Evolutionary conservation across 139 green algal genomes (phyloP), one percentile per base, ranked within the genome.

Genomic region (Auxenochlorella protothecoides): DNA sequence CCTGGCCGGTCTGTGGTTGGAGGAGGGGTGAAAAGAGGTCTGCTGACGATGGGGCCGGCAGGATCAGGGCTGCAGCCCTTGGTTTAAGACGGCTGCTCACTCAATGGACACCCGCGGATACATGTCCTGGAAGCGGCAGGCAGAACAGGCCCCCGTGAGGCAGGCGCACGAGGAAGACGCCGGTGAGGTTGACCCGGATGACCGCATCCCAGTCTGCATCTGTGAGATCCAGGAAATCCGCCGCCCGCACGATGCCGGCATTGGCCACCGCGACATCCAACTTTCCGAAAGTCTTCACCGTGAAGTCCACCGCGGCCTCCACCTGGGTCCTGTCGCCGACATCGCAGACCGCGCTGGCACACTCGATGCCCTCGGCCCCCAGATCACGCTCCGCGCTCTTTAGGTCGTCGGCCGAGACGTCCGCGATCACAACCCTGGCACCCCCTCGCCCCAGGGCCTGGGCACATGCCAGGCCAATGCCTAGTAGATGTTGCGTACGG

Each of bases 171-270:
- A 96, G 72, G 78, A 96, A 96, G 3, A 89, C 79, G 5, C 89
- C 89, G 77, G 96, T 96, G 2, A 96, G 80, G 79, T 96, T 96
- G 44, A 96, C 87, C 0, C 70, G 63, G 10, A 96, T 79, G 6
- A 96, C 90, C 1, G 74, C 78, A 70, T 93, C 89, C 63, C 85
- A 93, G 71, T 94, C 90, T n/a, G 84, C 74, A 64, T 96, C 90
- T 3, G 60, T 83, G 84, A 96, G 89, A 2, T 96, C 87, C 56
- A 96, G 74, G 66, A 96, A 96, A 5, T 85, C 76, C 3, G 82
- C 87, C 3, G 81, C 78, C 16, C 78, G 82, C 13, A 95, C 85
- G 56, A 94, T 92, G 59, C 85, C 89, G 68, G 83, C 83, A 60
- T 82, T 82, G 54, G 68, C 70, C 8, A 82, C 77, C 0, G 62